Evolutionary conservation across 208 protist species (phyloP).

Genomic region (Lotmaria passim): DNA sequence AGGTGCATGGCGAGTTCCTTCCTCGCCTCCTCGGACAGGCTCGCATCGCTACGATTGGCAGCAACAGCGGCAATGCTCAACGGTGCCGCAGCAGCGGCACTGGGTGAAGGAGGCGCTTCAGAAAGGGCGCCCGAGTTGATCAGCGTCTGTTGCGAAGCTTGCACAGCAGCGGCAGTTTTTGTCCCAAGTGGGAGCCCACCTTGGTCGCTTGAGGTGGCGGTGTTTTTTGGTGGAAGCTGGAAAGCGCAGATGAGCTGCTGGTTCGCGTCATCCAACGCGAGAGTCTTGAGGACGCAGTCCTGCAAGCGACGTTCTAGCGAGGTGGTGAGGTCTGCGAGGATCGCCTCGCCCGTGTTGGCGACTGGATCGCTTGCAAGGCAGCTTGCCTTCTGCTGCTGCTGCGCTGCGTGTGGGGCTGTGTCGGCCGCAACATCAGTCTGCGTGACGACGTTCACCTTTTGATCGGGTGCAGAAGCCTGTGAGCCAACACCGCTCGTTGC

Average conservation of each 20-base stretch:
- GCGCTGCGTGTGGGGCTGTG: neutral
- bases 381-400: too few species aligned
- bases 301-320: constrained; percentile 55
- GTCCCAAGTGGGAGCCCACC: neutral
- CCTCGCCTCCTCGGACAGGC: constrained; percentile 35
- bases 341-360: constrained; percentile 12
- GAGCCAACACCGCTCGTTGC: too few species aligned
- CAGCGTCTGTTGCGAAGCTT: too few species aligned
- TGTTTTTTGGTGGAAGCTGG: constrained; percentile 10
- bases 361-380: constrained; percentile 18
- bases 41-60: constrained; percentile 11
- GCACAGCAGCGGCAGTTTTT: too few species aligned
- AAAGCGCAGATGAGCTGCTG: constrained; percentile 58
- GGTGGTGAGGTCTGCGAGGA: constrained; percentile 38
- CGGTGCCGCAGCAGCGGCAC: neutral
- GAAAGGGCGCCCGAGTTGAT: too few species aligned
- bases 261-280: constrained; percentile 61
- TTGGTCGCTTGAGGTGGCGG: neutral
- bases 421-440: constrained; percentile 5
- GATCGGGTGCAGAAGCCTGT: too few species aligned
- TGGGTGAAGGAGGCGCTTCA: too few species aligned
- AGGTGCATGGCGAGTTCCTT: constrained; percentile 68
- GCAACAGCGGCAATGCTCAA: neutral
- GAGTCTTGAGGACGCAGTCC: constrained; percentile 47
- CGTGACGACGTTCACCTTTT: neutral